Conservation (phyloP, 2,329 filamentous ascomycete species). For the Xylariaceae sp. region DNA sequence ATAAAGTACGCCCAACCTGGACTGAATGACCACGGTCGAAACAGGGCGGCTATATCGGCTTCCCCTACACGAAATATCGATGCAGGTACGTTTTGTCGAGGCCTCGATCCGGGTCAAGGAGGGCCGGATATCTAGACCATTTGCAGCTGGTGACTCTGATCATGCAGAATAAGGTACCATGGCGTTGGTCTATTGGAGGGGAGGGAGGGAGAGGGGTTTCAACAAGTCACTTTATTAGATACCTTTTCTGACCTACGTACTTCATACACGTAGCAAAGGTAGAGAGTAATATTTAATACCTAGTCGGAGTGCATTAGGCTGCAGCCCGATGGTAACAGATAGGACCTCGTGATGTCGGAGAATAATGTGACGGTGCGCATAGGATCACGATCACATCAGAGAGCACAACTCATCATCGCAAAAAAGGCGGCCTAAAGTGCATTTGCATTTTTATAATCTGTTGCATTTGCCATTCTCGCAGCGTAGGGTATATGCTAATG, state of each 20-base stretch:
- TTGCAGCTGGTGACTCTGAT: not conserved
- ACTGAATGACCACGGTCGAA: not conserved
- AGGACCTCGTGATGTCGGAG: not conserved
- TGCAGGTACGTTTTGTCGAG: not conserved
- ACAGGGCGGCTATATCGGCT: slow-evolving; percentile 6
- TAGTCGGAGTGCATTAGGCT: not conserved
- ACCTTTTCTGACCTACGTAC: not conserved
- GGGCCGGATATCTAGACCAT: not conserved
- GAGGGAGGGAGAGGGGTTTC: not conserved
- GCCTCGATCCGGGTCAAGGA: not conserved
- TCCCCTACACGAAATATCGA: not conserved
- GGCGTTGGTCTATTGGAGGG: not conserved
- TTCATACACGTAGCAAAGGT: not conserved
- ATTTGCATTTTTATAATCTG: not conserved
- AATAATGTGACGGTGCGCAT: not conserved
- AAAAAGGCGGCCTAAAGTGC: slow-evolving; percentile 1
- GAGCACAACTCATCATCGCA: not conserved
- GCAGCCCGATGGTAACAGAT: not conserved
- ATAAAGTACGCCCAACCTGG: not conserved
- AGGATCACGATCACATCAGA: not conserved
- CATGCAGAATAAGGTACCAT: slow-evolving; percentile 3
- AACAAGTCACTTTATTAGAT: not conserved
- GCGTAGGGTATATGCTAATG: not conserved
- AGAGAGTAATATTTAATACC: not conserved
- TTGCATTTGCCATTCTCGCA: slow-evolving; percentile 14